A percentile compares a stretch with the other conserved stretches of the same genome.
These are phyloP conservation scores for Bathelium albidoporum DNA, from an alignment of 495 filamentous ascomycete genomes.

Conservation along the genomic window DNA sequence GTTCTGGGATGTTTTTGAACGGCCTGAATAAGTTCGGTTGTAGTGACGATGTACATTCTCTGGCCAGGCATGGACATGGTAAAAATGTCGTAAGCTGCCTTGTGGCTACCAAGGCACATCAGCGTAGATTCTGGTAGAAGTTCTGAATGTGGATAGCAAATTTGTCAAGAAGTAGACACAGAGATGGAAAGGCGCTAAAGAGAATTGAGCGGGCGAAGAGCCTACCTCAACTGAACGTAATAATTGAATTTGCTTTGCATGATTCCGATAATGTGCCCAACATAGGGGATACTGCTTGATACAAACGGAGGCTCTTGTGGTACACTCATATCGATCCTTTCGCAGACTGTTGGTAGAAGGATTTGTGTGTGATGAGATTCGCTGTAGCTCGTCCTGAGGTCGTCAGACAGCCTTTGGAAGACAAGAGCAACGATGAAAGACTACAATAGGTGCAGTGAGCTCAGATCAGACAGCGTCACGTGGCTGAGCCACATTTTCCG, in stretches of 20 bases:
- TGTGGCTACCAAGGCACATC: not conserved
- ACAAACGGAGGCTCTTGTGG: not conserved
- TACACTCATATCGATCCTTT: not conserved
- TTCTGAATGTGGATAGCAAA: not conserved
- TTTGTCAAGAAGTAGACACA: not conserved
- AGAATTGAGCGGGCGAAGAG: not conserved
- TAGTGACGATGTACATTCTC: constrained; percentile 33
- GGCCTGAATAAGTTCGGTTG: constrained; percentile 27
- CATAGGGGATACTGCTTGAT: not conserved
- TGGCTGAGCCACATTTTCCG: not conserved
- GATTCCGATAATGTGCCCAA: not conserved
- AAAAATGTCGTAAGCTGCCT: constrained; percentile 21
- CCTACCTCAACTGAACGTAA: not conserved
- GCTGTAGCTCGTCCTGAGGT: not conserved
- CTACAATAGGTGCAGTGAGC: not conserved
- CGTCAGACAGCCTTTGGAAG: not conserved
- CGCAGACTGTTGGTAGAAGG: not conserved
- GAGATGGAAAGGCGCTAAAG: not conserved
- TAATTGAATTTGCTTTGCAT: constrained; percentile 4
- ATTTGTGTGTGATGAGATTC: not conserved
- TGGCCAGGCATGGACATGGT: constrained; percentile 28
- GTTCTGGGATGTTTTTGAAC: constrained; percentile 28
- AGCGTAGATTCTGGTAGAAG: not conserved
- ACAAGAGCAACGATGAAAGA: not conserved
- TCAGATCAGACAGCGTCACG: not conserved